phyloP scores from a whole-genome alignment of 2,329 filamentous ascomycete species.

The Aspergillus sp. region DNA sequence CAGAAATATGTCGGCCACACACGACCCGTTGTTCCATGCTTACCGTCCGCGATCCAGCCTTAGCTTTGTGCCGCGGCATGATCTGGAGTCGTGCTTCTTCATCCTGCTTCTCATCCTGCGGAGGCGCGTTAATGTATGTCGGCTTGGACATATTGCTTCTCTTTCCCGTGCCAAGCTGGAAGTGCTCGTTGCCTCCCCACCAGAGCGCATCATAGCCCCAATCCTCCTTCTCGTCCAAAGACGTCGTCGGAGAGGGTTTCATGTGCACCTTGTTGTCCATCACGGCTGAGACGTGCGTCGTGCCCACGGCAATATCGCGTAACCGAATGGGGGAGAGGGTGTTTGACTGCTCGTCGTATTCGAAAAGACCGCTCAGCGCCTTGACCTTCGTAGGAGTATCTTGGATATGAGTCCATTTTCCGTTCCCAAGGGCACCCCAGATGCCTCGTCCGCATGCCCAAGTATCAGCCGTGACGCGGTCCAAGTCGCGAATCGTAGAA shows the following conservation, averaged over 20 bases:
- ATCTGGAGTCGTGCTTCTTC: constrained; percentile 74
- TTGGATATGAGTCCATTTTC: constrained; percentile 86
- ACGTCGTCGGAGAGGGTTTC: constrained; percentile 48
- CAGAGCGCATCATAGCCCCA: constrained; percentile 87
- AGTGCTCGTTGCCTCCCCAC: constrained; percentile 94
- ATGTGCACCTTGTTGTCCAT: constrained; percentile 78
- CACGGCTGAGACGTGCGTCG: constrained; percentile 76
- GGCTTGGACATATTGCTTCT: constrained; percentile 76
- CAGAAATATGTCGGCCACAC: constrained; percentile 79
- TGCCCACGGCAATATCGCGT: constrained; percentile 69
- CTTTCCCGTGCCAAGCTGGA: constrained; percentile 89
- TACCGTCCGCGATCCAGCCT: constrained; percentile 67
- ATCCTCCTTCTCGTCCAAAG: constrained; percentile 69
- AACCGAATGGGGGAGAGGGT: constrained; percentile 74
- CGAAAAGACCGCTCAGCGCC: constrained; percentile 75
- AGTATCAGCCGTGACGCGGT: constrained; percentile 68
- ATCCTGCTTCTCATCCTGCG: constrained; percentile 58
- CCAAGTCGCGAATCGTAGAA: constrained; percentile 44
- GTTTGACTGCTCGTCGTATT: constrained; percentile 76
- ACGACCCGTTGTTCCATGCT: constrained; percentile 83
- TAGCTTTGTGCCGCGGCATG: constrained; percentile 71
- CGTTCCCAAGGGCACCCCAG: constrained; percentile 77
- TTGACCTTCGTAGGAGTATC: constrained; percentile 76
- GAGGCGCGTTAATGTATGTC: constrained; percentile 75
- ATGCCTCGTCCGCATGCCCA: constrained; percentile 89